Base-by-base conservation (phyloP, 345 rosid genomes). In the Viola odorata region DNA sequence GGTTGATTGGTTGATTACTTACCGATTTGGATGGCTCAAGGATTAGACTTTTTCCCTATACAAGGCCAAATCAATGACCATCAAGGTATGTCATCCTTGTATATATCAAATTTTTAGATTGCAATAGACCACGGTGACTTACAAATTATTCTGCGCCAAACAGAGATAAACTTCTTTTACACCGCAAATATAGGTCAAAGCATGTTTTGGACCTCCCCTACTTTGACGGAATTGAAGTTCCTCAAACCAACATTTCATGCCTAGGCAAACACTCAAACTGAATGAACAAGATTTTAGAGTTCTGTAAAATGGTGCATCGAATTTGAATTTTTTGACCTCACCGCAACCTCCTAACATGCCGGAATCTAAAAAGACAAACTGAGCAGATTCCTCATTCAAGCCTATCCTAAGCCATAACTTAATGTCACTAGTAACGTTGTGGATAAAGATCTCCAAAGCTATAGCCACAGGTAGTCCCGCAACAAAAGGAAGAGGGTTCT, bases 391-490 rank as follows among this genome's bases (percentile, higher is more conserved):
- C 61, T 77, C 84, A 66, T 68, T 63, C 63, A 73, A 60, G 8
- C 65, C 73, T 58, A 92, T 59, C 69, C 77, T 82, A 61, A 92
- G 72, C 98, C 98, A 92, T 72, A 92, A 50, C 70, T 85, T 80
- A 54, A 58, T 55, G 60, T 81, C 73, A 41, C 62, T 79, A 0
- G 54, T 58, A 37, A 84, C 51, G 49, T 84, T 80, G 49, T 72
- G 75, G 72, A 87, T 72, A 41, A 70, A 72, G 74, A 92, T 79
- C 56, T 69, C 77, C 51, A 82, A 70, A 32, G 81, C 85, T 66
- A 92, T 76, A 65, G 32, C 12, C 11, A 47, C 89, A 0, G 96
- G 94, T 47, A 92, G 69, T 61, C 95, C 94, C 1, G 85, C 51
- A 58, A 90, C 78, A 67, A 86, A 90, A 55, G 69, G 61, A 49